Percentiles rank a stretch among this genome's conserved stretches.
Conservation (phyloP, 805 yeast genomes). For the Sugiyamaella lignohabitans region DNA sequence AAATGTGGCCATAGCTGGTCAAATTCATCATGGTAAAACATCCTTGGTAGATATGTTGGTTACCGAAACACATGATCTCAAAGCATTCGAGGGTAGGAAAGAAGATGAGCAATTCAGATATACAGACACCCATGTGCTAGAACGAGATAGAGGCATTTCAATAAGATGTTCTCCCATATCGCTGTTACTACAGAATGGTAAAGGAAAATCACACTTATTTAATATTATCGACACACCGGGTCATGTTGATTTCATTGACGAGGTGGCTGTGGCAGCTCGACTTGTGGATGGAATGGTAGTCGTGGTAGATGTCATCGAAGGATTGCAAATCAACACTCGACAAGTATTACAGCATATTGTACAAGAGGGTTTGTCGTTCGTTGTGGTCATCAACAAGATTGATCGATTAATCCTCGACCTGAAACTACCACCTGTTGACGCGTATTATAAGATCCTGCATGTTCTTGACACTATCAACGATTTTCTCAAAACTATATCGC, state of each 20-base stretch:
- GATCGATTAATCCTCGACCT: constrained; percentile 82
- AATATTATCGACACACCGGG: constrained; percentile 89
- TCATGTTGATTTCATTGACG: constrained; percentile 78
- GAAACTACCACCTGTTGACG: constrained; percentile 64
- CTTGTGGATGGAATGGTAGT: constrained; percentile 61
- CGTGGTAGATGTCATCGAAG: constrained; percentile 83
- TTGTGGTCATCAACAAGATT: constrained; percentile 67
- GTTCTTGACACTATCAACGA: constrained; percentile 60
- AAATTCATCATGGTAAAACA: constrained; percentile 81
- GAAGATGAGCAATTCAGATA: constrained; percentile 48
- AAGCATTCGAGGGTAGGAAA: constrained; percentile 29
- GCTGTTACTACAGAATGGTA: constrained; percentile 47
- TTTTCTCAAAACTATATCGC: constrained; percentile 32
- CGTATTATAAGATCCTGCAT: constrained; percentile 59
- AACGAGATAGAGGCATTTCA: constrained; percentile 62
- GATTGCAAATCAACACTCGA: constrained; percentile 53
- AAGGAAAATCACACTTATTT: constrained; percentile 48
- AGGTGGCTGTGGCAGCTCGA: constrained; percentile 49
- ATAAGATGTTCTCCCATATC: constrained; percentile 59
- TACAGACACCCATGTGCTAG: constrained; percentile 66
- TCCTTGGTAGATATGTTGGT: constrained; percentile 64
- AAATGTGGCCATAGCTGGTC: constrained; percentile 75
- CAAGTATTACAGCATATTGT: constrained; percentile 48
- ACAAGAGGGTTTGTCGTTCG: constrained; percentile 44
- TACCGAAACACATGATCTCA: constrained; percentile 52